Conservation (phyloP, 768 basidiomycete species). For the Lactarius evosmus region DNA sequence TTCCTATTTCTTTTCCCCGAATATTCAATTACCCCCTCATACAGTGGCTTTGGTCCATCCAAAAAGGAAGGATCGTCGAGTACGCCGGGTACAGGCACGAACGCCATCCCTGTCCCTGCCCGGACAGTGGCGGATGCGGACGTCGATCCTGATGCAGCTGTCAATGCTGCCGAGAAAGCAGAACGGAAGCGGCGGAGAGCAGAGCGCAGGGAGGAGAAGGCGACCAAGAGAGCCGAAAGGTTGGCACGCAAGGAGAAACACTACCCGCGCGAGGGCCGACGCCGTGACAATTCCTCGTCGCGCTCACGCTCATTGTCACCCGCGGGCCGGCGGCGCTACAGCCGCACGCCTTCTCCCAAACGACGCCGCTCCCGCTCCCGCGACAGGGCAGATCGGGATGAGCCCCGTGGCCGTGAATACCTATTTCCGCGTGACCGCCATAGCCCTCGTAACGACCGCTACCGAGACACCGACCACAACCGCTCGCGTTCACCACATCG, state of each 20-base stretch:
- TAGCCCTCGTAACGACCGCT: conserved; percentile 25
- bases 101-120: conserved; percentile 31
- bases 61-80: conserved; percentile 33
- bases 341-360: conserved; percentile 18
- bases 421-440: conserved; percentile 24
- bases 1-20: neutral
- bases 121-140: conserved; percentile 9
- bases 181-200: conserved; percentile 42
- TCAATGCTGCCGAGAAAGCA: conserved; percentile 34
- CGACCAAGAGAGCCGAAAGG: conserved; percentile 50
- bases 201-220: conserved; percentile 58
- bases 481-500: conserved; percentile 29
- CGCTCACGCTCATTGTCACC: conserved; percentile 39
- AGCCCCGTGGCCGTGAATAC: neutral
- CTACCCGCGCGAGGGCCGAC: conserved; percentile 19
- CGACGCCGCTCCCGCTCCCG: conserved; percentile 12
- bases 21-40: conserved; percentile 10
- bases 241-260: conserved; percentile 31
- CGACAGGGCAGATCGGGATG: conserved; percentile 6
- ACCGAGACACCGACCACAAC: conserved; percentile 7
- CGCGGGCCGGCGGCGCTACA: conserved; percentile 8
- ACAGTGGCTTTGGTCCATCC: conserved; percentile 68
- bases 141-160: conserved; percentile 26
- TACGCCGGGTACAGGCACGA: conserved; percentile 33
- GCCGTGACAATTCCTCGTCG: conserved; percentile 29